Evolutionary conservation across 129 eudicot species (phyloP), one percentile per base, ranked within the genome.

Genomic region (sunflower (Helianthus annuus)): DNA sequence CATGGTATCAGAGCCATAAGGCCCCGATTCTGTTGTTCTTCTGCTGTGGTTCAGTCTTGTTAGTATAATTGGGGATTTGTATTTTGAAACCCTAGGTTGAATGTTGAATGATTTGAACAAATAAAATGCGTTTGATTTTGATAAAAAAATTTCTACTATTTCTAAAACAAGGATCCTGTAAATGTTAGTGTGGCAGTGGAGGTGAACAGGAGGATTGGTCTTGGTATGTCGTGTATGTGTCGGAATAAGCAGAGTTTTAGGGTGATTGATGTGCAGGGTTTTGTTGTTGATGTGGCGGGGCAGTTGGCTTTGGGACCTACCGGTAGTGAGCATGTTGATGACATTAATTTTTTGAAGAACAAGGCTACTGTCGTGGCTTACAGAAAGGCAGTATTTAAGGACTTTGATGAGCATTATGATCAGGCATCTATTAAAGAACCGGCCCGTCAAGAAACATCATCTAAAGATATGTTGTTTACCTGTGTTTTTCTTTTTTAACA

Each of bases 181-280:
- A 40, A 40, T 40, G 45, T 40, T 40, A 5, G 45, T 40, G 32
- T 27, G 32, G 32, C 32, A 2, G 89, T 83, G 64, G 98, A 94
- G 81, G 85, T 83, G 39, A 78, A 84, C 29, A 75, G 98, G 72
- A 94, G 97, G 77, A 60, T 82, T 67, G 79, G 77, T 19, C 68
- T 90, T 72, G 97, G 97, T 64, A 77, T 94, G 80, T 80, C 82
- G 1, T 94, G 98, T 74, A 71, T 81, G 34, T 94, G 98, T 66
- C 68, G 98, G 76, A 87, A 87, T 53, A 73, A 84, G 52, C 81
- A 69, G 58, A 94, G 85, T 74, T 86, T 94, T 59, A 78, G 96
- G 72, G 80, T 83, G 5, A 71, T 87, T 0, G 72, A 42, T 63
- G 89, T 82, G 34, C 74, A 78, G 39, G 98, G 93, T 72, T 85